These are phyloP conservation scores for Neonectria ditissima DNA, from an alignment of 2,329 filamentous ascomycete species.

Conservation along the genomic window DNA sequence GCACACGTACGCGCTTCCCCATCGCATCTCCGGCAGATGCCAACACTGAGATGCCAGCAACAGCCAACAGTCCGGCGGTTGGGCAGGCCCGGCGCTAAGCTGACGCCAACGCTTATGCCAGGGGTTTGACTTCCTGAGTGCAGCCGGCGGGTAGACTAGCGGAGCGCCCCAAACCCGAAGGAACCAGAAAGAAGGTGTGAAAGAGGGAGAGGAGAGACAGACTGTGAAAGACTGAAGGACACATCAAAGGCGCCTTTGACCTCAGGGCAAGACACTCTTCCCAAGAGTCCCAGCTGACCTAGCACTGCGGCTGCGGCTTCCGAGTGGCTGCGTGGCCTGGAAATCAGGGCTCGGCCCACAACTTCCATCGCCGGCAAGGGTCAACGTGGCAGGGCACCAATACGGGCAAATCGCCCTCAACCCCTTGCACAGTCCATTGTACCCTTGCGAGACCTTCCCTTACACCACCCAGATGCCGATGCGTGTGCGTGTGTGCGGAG, in stretches of 20 bases:
- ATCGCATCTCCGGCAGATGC: slow-evolving; percentile 1
- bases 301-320: neutral
- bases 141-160: neutral
- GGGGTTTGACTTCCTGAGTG: neutral
- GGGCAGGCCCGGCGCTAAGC: neutral
- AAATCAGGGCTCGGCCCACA: slow-evolving; percentile 10
- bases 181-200: neutral
- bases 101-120: slow-evolving; percentile 1
- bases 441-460: neutral
- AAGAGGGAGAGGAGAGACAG: no score
- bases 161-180: slow-evolving; percentile 2
- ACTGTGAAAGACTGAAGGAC: no score
- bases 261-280: neutral
- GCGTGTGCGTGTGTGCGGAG: neutral
- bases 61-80: neutral
- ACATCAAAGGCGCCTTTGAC: neutral
- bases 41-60: neutral
- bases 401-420: neutral
- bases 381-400: slow-evolving; percentile 22
- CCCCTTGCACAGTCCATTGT: neutral
- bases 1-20: slow-evolving; percentile 7
- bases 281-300: neutral
- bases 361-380: slow-evolving; percentile 19
- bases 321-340: slow-evolving; percentile 15
- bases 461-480: neutral